phyloP scores from a whole-genome alignment of 495 filamentous ascomycete genomes.

The Hypoxylon intermedium region DNA sequence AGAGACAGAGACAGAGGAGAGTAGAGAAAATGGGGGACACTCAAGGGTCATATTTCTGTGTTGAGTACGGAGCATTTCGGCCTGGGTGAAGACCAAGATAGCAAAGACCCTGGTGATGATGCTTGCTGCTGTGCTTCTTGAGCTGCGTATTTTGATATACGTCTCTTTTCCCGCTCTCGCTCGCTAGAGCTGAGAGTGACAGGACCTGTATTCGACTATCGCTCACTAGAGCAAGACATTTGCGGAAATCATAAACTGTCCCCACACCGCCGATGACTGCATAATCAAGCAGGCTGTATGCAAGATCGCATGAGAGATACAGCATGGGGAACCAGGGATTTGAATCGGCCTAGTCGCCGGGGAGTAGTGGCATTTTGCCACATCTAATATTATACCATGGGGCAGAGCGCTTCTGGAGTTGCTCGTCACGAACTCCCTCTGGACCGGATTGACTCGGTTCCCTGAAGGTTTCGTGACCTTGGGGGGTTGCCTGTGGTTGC shows the following conservation, averaged over 20 bases:
- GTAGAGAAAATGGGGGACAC: too few relatives aligned
- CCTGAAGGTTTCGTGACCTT: constrained; percentile 5
- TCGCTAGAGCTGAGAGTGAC: constrained; percentile 5
- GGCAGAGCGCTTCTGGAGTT: constrained; percentile 1
- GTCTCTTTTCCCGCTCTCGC: background rate
- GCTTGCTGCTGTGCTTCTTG: background rate
- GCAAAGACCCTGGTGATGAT: constrained; percentile 2
- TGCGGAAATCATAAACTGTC: constrained; percentile 12
- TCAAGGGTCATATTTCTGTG: constrained; percentile 17
- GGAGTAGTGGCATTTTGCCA: constrained; percentile 18
- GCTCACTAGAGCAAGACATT: constrained; percentile 31
- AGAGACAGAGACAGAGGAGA: too few relatives aligned
- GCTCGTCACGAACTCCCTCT: too few relatives aligned
- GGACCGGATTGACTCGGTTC: constrained; percentile 9
- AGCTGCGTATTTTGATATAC: background rate
- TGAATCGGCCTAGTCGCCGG: constrained; percentile 13
- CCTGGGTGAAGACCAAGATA: constrained; percentile 6
- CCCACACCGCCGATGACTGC: constrained; percentile 19
- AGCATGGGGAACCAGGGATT: constrained; percentile 16
- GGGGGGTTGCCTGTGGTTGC: constrained; percentile 9
- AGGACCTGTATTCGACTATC: constrained; percentile 13
- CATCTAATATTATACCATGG: constrained; percentile 1
- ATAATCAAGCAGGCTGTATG: constrained; percentile 23
- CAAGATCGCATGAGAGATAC: constrained; percentile 28
- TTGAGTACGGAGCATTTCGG: constrained; percentile 40